A percentile compares a stretch with the other conserved stretches of the same genome.
Conservation (phyloP, 805 yeast species). For the Starmera quercuum region DNA sequence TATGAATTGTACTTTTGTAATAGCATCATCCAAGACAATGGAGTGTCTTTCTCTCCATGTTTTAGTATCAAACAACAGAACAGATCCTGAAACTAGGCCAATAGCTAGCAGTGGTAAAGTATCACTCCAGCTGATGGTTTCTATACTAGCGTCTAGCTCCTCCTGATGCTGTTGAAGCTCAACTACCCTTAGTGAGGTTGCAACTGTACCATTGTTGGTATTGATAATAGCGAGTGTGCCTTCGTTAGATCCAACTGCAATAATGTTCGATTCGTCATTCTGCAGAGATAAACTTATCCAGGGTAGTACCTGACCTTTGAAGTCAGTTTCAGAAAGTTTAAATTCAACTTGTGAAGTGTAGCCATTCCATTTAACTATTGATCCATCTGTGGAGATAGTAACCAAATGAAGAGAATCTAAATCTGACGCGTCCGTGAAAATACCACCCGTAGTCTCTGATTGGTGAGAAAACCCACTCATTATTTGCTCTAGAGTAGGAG, state of each 20-base stretch:
- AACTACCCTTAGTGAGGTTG: conserved; percentile 58
- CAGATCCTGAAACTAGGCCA: conserved; percentile 84
- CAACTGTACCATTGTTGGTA: conserved; percentile 61
- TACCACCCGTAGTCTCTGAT: conserved; percentile 72
- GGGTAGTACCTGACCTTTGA: conserved; percentile 73
- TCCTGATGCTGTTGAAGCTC: conserved; percentile 50
- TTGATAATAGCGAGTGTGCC: conserved; percentile 80
- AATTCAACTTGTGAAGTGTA: conserved; percentile 66
- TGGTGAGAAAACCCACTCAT: conserved; percentile 81
- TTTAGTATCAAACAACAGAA: conserved; percentile 73
- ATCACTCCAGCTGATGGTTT: conserved; percentile 78
- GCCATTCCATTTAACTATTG: conserved; percentile 85
- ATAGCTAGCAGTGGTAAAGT: conserved; percentile 62
- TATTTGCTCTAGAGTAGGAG: conserved; percentile 54
- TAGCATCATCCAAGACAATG: conserved; percentile 67
- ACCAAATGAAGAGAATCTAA: conserved; percentile 57
- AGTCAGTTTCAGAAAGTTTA: conserved; percentile 55
- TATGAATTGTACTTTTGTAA: conserved; percentile 71
- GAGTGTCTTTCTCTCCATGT: conserved; percentile 82
- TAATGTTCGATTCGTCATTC: conserved; percentile 40
- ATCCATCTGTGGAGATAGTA: conserved; percentile 79
- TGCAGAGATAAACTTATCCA: conserved; percentile 71
- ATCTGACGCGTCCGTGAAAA: conserved; percentile 54
- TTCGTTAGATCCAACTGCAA: conserved; percentile 83
- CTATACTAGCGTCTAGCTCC: conserved; percentile 61